These are phyloP conservation scores for Atkinsonella hypoxylon DNA, from an alignment of 2,329 filamentous ascomycete species.

Conservation along the genomic window DNA sequence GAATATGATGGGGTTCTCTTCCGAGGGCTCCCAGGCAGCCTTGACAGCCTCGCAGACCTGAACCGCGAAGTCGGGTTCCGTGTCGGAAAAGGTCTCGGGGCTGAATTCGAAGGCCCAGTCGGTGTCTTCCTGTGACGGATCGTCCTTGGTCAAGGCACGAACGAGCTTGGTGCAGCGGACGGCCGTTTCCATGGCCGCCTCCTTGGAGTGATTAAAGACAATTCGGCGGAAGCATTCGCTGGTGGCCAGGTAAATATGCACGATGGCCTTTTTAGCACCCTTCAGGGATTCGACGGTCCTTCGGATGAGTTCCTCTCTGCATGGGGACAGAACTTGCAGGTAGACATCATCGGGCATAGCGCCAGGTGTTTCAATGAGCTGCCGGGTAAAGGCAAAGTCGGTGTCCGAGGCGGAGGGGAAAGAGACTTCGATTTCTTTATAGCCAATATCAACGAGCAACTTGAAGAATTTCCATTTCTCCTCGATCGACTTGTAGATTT, in stretches of 20 bases:
- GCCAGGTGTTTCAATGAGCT: conserved; percentile 74
- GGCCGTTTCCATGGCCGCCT: conserved; percentile 70
- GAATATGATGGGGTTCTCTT: conserved; percentile 79
- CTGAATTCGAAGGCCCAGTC: conserved; percentile 75
- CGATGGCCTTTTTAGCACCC: conserved; percentile 84
- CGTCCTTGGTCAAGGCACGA: conserved; percentile 77
- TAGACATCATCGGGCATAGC: conserved; percentile 79
- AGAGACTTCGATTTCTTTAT: conserved; percentile 95
- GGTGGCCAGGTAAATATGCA: conserved; percentile 93
- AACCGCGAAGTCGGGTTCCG: conserved; percentile 70
- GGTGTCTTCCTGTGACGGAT: conserved; percentile 43
- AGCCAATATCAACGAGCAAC: conserved; percentile 83
- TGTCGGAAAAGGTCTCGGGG: conserved; percentile 85
- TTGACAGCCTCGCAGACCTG: conserved; percentile 87
- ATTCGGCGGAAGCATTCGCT: conserved; percentile 90
- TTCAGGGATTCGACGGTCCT: conserved; percentile 80
- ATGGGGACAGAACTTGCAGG: conserved; percentile 86
- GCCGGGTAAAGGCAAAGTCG: conserved; percentile 89
- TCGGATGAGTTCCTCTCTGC: conserved; percentile 79
- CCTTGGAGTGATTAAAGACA: conserved; percentile 78
- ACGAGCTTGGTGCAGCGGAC: conserved; percentile 79
- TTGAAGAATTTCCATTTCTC: conserved; percentile 95
- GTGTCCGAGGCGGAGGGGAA: conserved; percentile 92
- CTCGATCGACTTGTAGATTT: conserved; percentile 60
- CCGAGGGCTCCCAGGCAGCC: conserved; percentile 76